Evolutionary conservation across 257 asterid genomes (phyloP).

Genomic region (Solanum peruvianum): DNA sequence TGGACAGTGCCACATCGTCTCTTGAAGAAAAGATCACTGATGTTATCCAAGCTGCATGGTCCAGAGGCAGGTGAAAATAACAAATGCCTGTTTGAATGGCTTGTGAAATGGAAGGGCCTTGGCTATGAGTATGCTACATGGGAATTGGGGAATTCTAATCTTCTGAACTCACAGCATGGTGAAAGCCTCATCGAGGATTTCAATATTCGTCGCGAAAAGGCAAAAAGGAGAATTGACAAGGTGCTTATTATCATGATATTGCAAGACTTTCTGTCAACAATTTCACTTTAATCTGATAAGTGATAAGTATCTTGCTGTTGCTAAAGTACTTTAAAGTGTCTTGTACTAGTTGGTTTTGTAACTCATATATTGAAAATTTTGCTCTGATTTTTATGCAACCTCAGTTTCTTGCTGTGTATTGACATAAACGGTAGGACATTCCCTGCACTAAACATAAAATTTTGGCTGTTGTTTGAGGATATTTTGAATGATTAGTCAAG

Average conservation of each 20-base stretch:
- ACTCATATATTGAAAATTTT: background rate
- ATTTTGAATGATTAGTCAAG: background rate
- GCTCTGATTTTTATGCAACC: background rate
- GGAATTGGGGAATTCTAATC: conserved; percentile 49
- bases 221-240: conserved; percentile 30
- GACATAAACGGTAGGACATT: background rate
- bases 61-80: conserved; percentile 17
- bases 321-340: background rate
- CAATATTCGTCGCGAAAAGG: conserved; percentile 30
- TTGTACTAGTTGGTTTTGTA: background rate
- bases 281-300: background rate
- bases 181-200: conserved; percentile 34
- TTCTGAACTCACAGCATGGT: conserved; percentile 35
- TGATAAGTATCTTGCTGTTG: background rate
- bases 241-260: conserved; percentile 16
- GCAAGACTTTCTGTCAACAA: background rate
- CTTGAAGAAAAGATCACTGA: conserved; percentile 38
- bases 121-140: conserved; percentile 52
- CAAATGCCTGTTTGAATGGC: conserved; percentile 53
- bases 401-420: background rate
- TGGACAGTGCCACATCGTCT: conserved; percentile 64
- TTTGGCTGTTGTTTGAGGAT: background rate
- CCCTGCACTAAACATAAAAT: background rate
- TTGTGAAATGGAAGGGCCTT: conserved; percentile 69
- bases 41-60: conserved; percentile 8